Conservation (phyloP, 2,329 filamentous ascomycete genomes). For the Nemania sp. region DNA sequence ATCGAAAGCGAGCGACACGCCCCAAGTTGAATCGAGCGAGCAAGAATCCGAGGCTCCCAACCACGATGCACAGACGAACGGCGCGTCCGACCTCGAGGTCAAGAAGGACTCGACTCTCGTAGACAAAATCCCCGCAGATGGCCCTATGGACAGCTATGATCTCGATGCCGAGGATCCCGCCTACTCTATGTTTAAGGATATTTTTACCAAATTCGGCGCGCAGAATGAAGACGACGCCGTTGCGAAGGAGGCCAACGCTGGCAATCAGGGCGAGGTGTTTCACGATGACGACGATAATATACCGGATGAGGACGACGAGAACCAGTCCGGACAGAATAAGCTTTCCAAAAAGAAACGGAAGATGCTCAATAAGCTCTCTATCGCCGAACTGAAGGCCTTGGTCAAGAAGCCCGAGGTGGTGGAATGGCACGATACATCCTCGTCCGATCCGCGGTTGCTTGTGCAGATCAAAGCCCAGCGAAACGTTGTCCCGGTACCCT, state of each 20-base stretch:
- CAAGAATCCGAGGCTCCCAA: constrained; percentile 46
- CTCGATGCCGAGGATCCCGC: constrained; percentile 78
- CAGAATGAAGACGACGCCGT: constrained; percentile 71
- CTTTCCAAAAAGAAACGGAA: constrained; percentile 97
- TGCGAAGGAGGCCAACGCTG: constrained; percentile 72
- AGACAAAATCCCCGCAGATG: constrained; percentile 57
- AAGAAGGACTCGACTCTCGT: constrained; percentile 55
- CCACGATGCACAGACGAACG: constrained; percentile 47
- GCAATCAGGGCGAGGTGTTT: constrained; percentile 86
- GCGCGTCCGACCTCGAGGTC: constrained; percentile 55
- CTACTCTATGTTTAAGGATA: constrained; percentile 84
- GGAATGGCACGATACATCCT: constrained; percentile 96
- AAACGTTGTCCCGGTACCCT: constrained; percentile 94
- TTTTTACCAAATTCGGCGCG: constrained; percentile 83
- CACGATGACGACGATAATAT: constrained; percentile 88
- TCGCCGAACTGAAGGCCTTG: constrained; percentile 93
- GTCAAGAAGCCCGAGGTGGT: constrained; percentile 93
- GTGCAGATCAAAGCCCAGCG: constrained; percentile 95
- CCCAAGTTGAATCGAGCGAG: constrained; percentile 52
- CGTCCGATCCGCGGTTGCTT: constrained; percentile 86
- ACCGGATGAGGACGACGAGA: constrained; percentile 83
- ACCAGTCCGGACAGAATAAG: constrained; percentile 68
- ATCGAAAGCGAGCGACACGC: constrained; percentile 46
- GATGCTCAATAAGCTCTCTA: constrained; percentile 88
- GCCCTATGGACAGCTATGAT: constrained; percentile 61